Base-by-base conservation (phyloP, 331 rosid species). In the Erythrophleum ivorense region DNA sequence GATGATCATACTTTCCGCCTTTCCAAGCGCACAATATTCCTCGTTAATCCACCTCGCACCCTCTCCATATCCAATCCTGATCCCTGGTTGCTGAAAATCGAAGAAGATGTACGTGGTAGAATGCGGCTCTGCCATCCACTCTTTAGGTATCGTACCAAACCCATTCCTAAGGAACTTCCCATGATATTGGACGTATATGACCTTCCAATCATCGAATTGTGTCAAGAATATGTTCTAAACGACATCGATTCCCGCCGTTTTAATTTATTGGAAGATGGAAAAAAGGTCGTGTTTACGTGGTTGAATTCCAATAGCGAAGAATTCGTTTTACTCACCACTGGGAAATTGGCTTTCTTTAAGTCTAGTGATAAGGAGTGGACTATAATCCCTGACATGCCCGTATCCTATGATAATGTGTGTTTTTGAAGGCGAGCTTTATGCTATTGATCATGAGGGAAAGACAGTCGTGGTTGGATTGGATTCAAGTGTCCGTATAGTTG, bases 391-490 rank as follows among this genome's bases (percentile, higher is more conserved):
- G 88, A 92, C 4, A 88, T 88, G 97, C 89, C 85, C 7, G 49
- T 85, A 3, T 97, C 94, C 3, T 92, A 87, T 48, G 98, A 95
- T 46, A 97, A 95, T 90, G 0, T 80, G 87, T 7, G 53, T 86
- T n/a, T 93, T 88, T 59, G 29, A 58, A 0, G 90, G 92, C 0
- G 33, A 58, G 31, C 87, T 89, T 58, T 87, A 81, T 77, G 98
- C 96, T 9, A 96, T 90, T 49, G 98, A 95, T 67, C 15, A 62
- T 48, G 85, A 85, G 0, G 98, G 98, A 38, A 85, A 90, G 50
- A 78, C 96, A 1, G 92, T 92, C 2, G 9, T 45, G 14, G 92
- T 95, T 7, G 83, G 84, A 33, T 58, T 73, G n/a, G n/a, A n/a
- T n/a, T n/a, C n/a, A n/a, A n/a, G n/a, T n/a, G n/a, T n/a, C n/a